A percentile compares a stretch with the other conserved stretches of the same genome.
phyloP scores from a whole-genome alignment of 2,329 filamentous ascomycete species.

The Epichloe uncinata region DNA sequence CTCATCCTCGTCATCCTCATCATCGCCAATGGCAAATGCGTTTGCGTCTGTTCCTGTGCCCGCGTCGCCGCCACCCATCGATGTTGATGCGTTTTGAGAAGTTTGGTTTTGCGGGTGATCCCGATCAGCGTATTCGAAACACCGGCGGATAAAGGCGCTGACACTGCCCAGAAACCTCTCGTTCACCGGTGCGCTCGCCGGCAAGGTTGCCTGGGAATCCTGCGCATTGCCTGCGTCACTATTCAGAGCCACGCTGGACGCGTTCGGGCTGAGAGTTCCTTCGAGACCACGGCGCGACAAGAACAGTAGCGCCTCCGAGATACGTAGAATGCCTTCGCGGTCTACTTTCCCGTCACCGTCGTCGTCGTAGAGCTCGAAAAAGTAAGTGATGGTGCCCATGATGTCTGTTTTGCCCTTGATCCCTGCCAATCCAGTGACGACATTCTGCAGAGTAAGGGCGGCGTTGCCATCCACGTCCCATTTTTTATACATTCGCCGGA shows the following conservation, averaged over 20 bases:
- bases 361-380: slow-evolving; percentile 95
- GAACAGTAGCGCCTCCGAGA: slow-evolving; percentile 89
- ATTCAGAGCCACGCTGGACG: slow-evolving; percentile 41
- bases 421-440: slow-evolving; percentile 78
- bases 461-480: slow-evolving; percentile 74
- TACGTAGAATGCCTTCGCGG: slow-evolving; percentile 84
- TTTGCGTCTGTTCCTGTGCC: slow-evolving; percentile 29
- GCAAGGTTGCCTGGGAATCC: slow-evolving; percentile 26
- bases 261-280: slow-evolving; percentile 53
- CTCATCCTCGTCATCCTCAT: slow-evolving; percentile 45
- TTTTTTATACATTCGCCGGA: slow-evolving; percentile 71
- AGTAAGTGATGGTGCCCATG: slow-evolving; percentile 95
- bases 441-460: slow-evolving; percentile 77
- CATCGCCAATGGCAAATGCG: slow-evolving; percentile 62
- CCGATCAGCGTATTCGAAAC: slow-evolving; percentile 96
- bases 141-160: slow-evolving; percentile 87
- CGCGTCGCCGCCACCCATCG: slow-evolving; percentile 5
- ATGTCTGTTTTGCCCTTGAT: slow-evolving; percentile 93
- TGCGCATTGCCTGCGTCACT: slow-evolving; percentile 18
- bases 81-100: slow-evolving; percentile 10
- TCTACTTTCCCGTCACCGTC: slow-evolving; percentile 84
- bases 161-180: slow-evolving; percentile 88
- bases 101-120: slow-evolving; percentile 55
- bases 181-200: slow-evolving; percentile 50
- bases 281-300: slow-evolving; percentile 80